phyloP scores from a whole-genome alignment of 164 flowering plant species.

The Protea cynaroides region DNA sequence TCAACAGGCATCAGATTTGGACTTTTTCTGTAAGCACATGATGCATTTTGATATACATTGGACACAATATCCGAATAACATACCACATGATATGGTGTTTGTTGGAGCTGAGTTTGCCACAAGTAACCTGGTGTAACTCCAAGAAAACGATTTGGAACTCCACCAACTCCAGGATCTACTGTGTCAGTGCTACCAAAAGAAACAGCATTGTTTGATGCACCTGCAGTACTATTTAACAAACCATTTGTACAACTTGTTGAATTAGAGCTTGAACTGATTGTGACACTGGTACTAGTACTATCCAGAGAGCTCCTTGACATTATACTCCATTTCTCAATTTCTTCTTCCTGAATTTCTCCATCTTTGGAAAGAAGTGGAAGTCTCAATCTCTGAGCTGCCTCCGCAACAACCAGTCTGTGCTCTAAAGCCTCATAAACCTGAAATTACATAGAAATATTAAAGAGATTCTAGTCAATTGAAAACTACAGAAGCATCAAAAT shows the following conservation, averaged over 20 bases:
- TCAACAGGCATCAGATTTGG: neutral
- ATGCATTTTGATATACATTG: neutral
- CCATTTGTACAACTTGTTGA: constrained; percentile 52
- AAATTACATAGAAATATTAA: constrained; percentile 4
- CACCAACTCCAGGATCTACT: constrained; percentile 79
- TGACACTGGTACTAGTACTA: constrained; percentile 67
- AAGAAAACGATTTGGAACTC: constrained; percentile 89
- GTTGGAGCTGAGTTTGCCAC: constrained; percentile 76
- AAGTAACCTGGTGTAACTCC: constrained; percentile 82
- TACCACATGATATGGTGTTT: constrained; percentile 56
- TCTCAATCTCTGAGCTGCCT: constrained; percentile 91
- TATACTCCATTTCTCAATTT: constrained; percentile 82
- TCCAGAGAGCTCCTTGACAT: constrained; percentile 86
- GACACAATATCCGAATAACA: constrained; percentile 1
- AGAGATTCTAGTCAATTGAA: neutral
- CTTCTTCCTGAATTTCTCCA: constrained; percentile 92
- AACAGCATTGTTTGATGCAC: constrained; percentile 25
- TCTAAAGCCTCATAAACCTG: constrained; percentile 87
- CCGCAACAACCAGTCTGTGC: constrained; percentile 74
- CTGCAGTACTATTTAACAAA: constrained; percentile 32
- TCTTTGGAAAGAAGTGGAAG: constrained; percentile 93
- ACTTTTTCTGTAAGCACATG: neutral
- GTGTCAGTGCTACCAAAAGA: constrained; percentile 29
- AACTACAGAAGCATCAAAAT: neutral
- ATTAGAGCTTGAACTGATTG: constrained; percentile 60